Conservation (phyloP, 257 asterid species). For the Solanum gracilifrons region DNA sequence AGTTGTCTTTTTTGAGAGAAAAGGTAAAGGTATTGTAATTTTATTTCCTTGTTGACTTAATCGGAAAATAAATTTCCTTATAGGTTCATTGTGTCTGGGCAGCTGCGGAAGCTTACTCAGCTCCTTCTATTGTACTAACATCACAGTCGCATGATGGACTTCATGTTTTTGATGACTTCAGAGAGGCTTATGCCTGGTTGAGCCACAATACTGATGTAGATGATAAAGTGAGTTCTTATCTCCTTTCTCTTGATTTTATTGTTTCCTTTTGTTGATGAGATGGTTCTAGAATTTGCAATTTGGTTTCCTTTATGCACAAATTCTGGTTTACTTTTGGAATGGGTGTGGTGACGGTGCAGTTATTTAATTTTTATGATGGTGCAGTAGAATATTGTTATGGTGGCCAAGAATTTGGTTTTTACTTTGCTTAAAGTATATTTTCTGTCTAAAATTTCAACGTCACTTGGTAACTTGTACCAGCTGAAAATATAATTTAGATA, state of each 20-base stretch:
- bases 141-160: conserved; percentile 79
- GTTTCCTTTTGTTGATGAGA: not conserved
- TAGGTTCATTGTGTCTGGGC: conserved; percentile 99
- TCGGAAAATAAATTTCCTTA: not conserved
- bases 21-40: not conserved
- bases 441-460: not conserved
- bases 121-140: conserved; percentile 93
- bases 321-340: not conserved
- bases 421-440: not conserved
- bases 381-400: not conserved
- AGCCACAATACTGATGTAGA: conserved; percentile 97
- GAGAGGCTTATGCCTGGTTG: conserved; percentile 99
- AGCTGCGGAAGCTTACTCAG: conserved; percentile 99
- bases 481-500: not conserved
- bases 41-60: conserved; percentile 6
- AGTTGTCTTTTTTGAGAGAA: conserved; percentile 4
- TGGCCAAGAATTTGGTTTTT: not conserved
- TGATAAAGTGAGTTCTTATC: conserved; percentile 60
- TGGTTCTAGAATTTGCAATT: not conserved
- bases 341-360: not conserved
- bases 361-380: not conserved
- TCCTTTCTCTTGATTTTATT: not conserved
- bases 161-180: conserved; percentile 97
- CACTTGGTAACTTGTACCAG: not conserved
- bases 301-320: not conserved